Evolutionary conservation across 2,329 filamentous ascomycete species (phyloP).

Genomic region (Hawksworthiomyces lignivorus): DNA sequence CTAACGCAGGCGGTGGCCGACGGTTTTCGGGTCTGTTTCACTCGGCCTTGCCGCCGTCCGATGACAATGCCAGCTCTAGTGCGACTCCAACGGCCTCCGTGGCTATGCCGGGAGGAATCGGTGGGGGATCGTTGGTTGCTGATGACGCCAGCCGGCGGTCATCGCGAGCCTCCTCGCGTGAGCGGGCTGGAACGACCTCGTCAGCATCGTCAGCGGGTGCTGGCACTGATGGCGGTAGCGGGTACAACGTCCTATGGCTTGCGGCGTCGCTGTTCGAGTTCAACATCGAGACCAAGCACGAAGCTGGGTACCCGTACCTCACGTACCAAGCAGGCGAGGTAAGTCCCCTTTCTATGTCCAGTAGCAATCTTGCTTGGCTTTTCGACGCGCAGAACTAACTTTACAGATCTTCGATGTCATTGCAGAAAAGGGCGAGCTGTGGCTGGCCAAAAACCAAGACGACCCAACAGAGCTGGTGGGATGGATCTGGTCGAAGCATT

Average conservation of each 20-base stretch:
- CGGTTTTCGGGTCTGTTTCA: constrained; percentile 75
- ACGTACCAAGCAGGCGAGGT: constrained; percentile 92
- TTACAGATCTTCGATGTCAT: constrained; percentile 80
- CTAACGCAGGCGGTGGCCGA: constrained; percentile 14
- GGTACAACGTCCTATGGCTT: constrained; percentile 75
- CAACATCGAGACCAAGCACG: constrained; percentile 87
- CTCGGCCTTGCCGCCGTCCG: constrained; percentile 75
- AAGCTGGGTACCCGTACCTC: constrained; percentile 91
- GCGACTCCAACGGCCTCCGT: not conserved
- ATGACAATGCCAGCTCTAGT: constrained; percentile 40
- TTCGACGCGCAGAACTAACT: constrained; percentile 3
- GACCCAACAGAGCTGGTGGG: constrained; percentile 71
- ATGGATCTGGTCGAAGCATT: constrained; percentile 99
- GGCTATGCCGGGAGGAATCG: not conserved
- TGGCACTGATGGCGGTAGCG: constrained; percentile 24
- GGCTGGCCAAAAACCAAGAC: constrained; percentile 96
- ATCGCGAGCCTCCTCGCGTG: constrained; percentile 53
- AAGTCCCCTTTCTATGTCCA: constrained; percentile 4
- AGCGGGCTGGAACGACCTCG: constrained; percentile 37
- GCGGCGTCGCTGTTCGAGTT: constrained; percentile 95
- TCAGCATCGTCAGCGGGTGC: constrained; percentile 6
- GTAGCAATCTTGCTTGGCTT: not conserved
- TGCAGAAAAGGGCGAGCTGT: constrained; percentile 92
- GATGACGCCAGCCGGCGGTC: constrained; percentile 25
- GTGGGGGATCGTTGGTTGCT: not conserved